Evolutionary conservation across 352 stramenopile genomes (phyloP), one percentile per base, ranked within the genome.

Genomic region (Pythium apleroticum): DNA sequence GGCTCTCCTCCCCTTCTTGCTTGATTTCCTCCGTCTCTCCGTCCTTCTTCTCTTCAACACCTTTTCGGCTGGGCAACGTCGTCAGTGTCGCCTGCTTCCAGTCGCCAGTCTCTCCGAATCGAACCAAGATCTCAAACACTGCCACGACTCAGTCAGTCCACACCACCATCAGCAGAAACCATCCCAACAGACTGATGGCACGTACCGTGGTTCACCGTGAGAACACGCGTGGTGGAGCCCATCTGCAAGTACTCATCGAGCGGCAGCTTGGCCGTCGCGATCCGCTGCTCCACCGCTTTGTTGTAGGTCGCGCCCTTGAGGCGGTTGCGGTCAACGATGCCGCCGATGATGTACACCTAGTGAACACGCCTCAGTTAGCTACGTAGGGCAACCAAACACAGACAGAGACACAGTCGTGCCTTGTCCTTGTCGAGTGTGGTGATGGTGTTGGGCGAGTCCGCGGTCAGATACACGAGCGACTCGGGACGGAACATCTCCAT

Each of bases 241-340:
- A 96, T 90, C 58, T 91, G 74, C 28, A 95, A 66, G 39, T 85
- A 76, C 57, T 95, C 76, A 54, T 95, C 78, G n/a, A 98, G 84
- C 3, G 95, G 94, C 17, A 98, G 74, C 63, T 95, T 97, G 28
- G 90, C 95, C 10, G 93, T 98, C 52, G 80, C 74, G 68, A 98
- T 95, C n/a, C 84, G 88, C 35, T 98, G 83, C 54, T 84, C 68
- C 35, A 94, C 53, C 4, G 96, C 96, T 67, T 97, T 96, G 53
- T 97, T 73, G 60, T 98, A 96, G 14, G 96, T 96, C 20, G 87
- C 84, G 11, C 86, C 79, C 69, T 98, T 98, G n/a, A 98, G 81
- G n/a, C 96, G 87, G 73, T 98, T 99, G 55, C 96, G 83, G 78
- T 99, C 96, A 25, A 99, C 96, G 72, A 99, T 99, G 22, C 96